phyloP scores from a whole-genome alignment of 2,329 filamentous ascomycete species.

The Salinomyces thailandicus region DNA sequence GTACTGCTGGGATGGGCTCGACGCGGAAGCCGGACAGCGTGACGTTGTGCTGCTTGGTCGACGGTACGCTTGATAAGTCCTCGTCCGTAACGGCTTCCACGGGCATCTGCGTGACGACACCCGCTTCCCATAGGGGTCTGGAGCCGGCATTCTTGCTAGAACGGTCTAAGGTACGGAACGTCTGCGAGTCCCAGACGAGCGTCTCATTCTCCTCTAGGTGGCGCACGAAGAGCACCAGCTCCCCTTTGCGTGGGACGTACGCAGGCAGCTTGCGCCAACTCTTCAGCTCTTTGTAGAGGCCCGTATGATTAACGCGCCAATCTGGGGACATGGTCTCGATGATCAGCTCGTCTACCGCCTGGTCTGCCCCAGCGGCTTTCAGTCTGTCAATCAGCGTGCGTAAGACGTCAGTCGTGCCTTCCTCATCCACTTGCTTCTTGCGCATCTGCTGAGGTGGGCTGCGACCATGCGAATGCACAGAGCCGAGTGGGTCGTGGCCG shows the following conservation, averaged over 20 bases:
- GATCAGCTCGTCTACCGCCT: conserved; percentile 36
- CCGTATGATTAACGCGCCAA: conserved; percentile 43
- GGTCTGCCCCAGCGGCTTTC: conserved; percentile 24
- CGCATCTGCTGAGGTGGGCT: conserved; percentile 4
- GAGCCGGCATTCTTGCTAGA: conserved; percentile 7
- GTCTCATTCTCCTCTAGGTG: conserved; percentile 20
- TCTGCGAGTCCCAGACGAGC: conserved; percentile 22
- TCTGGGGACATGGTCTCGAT: conserved; percentile 43
- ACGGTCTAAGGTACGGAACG: conserved; percentile 13
- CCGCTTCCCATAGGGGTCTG: conserved; percentile 46
- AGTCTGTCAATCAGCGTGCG: conserved; percentile 41
- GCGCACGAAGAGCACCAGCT: conserved; percentile 46
- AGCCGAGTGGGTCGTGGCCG: conserved; percentile 1
- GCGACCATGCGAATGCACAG: neutral
- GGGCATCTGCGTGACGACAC: conserved; percentile 44
- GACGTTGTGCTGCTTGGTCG: conserved; percentile 32
- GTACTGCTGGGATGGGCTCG: conserved; percentile 45
- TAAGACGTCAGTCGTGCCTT: conserved; percentile 46
- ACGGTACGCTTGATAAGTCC: conserved; percentile 35
- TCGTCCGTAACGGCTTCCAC: conserved; percentile 31
- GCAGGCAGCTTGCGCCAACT: conserved; percentile 35
- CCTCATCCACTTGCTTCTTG: conserved; percentile 32
- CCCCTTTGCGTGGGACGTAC: conserved; percentile 45
- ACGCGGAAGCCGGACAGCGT: conserved; percentile 47
- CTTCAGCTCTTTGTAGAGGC: conserved; percentile 33